phyloP scores from a whole-genome alignment of 1,139 yeast genomes.

The Yarrowia galli region DNA sequence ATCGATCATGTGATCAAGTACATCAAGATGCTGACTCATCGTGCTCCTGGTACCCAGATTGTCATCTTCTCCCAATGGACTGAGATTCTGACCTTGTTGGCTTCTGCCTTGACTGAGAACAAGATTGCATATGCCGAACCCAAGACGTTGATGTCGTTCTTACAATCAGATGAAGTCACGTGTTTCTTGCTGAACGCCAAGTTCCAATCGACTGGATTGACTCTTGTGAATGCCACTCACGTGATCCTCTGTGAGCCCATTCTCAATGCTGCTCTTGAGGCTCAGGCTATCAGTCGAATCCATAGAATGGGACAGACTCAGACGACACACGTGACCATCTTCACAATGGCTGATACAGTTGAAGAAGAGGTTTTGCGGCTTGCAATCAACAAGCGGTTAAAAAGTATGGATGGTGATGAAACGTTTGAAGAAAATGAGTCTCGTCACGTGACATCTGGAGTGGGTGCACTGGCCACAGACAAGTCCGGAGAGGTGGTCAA shows the following conservation, averaged over 20 bases:
- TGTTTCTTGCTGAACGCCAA: slow-evolving; percentile 85
- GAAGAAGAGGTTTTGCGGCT: slow-evolving; percentile 77
- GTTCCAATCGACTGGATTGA: slow-evolving; percentile 87
- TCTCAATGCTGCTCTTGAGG: slow-evolving; percentile 83
- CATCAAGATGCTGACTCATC: slow-evolving; percentile 61
- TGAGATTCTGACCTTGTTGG: slow-evolving; percentile 70
- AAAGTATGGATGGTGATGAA: slow-evolving; percentile 39
- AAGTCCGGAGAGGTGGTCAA: slow-evolving; percentile 65
- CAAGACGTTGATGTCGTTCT: slow-evolving; percentile 11
- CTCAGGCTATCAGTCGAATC: slow-evolving; percentile 90
- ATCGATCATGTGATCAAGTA: slow-evolving; percentile 83
- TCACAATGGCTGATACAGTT: slow-evolving; percentile 82
- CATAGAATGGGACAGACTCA: slow-evolving; percentile 89
- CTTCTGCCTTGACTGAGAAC: slow-evolving; percentile 69
- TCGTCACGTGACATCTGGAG: slow-evolving; percentile 53
- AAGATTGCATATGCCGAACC: slow-evolving; percentile 57
- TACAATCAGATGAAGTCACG: slow-evolving; percentile 64
- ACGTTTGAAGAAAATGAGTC: slow-evolving; percentile 48
- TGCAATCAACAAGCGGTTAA: slow-evolving; percentile 48
- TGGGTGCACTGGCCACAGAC: slow-evolving; percentile 57
- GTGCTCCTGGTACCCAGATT: slow-evolving; percentile 74
- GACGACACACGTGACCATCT: slow-evolving; percentile 89
- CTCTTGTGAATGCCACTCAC: slow-evolving; percentile 89
- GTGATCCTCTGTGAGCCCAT: slow-evolving; percentile 90
- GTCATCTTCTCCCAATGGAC: slow-evolving; percentile 90